Evolutionary conservation across 2,329 filamentous ascomycete species (phyloP).

Genomic region (Lithohypha guttulata): DNA sequence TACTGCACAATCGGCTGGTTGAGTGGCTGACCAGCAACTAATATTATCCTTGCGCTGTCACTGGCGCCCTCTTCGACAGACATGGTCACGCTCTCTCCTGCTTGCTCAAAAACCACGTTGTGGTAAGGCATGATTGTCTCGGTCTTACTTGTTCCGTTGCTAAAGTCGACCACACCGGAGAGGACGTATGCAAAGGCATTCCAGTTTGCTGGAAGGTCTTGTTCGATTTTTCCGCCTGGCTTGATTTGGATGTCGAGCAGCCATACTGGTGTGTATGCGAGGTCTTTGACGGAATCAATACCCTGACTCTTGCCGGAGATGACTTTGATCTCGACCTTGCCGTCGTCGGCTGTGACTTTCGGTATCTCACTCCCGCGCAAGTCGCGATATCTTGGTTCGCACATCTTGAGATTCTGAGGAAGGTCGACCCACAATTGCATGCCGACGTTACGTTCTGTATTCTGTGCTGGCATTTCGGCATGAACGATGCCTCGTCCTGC

Average conservation of each 20-base stretch:
- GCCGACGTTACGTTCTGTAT: conserved; percentile 71
- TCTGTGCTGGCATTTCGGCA: conserved; percentile 83
- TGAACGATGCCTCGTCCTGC: conserved; percentile 86
- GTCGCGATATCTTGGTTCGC: conserved; percentile 88
- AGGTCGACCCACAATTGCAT: conserved; percentile 95
- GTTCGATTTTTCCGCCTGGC: conserved; percentile 66
- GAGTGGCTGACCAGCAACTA: conserved; percentile 68
- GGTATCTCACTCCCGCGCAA: conserved; percentile 71
- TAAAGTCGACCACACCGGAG: conserved; percentile 57
- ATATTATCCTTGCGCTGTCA: conserved; percentile 43
- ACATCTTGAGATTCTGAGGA: conserved; percentile 67
- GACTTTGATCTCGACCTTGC: conserved; percentile 71
- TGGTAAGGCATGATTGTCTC: conserved; percentile 59
- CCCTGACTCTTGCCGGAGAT: conserved; percentile 79
- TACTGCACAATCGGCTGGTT: conserved; percentile 76
- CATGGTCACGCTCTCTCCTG: conserved; percentile 64
- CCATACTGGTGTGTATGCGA: conserved; percentile 98
- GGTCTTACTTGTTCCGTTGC: conserved; percentile 21
- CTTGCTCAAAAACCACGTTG: conserved; percentile 77
- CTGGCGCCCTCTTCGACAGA: conserved; percentile 57
- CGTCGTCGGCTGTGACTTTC: conserved; percentile 56
- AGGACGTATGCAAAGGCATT: conserved; percentile 84
- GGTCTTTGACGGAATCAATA: conserved; percentile 74
- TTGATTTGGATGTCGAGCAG: conserved; percentile 70
- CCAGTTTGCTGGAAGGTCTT: conserved; percentile 69